phyloP scores from a whole-genome alignment of 495 filamentous ascomycete species.

The Usnea hakonensis region DNA sequence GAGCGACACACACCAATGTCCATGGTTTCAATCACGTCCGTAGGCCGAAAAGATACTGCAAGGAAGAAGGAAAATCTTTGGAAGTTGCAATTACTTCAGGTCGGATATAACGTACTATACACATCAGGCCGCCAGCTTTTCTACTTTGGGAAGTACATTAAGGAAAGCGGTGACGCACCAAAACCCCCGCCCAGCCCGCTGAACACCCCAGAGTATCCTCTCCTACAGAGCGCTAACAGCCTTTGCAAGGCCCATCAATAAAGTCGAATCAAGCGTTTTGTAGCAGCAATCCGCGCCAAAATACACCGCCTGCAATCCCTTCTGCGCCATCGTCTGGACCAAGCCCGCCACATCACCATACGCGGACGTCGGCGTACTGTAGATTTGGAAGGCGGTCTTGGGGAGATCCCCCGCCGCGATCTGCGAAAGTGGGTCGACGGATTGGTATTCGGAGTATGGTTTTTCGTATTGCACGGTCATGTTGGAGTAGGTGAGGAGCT shows the following conservation, averaged over 20 bases:
- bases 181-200: too few relatives aligned
- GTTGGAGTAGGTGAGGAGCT: slow-evolving; percentile 10
- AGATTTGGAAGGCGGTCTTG: slow-evolving; percentile 13
- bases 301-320: slow-evolving; percentile 11
- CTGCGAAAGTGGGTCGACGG: not conserved
- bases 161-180: too few relatives aligned
- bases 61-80: too few relatives aligned
- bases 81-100: too few relatives aligned
- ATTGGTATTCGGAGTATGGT: slow-evolving; percentile 5
- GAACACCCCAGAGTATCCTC: too few relatives aligned
- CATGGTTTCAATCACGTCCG: too few relatives aligned
- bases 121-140: too few relatives aligned
- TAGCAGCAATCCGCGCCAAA: slow-evolving; percentile 13
- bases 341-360: slow-evolving; percentile 6
- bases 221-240: too few relatives aligned
- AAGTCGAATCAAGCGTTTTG: not conserved
- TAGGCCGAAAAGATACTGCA: too few relatives aligned
- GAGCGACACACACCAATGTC: too few relatives aligned
- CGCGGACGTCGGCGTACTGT: slow-evolving; percentile 6
- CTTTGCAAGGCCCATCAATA: not conserved
- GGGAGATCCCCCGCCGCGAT: not conserved
- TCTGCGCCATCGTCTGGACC: slow-evolving; percentile 8
- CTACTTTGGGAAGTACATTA: too few relatives aligned
- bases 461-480: slow-evolving; percentile 17
- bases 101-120: too few relatives aligned